Base-by-base conservation (phyloP, 2,329 filamentous ascomycete genomes). In the Monilinia vaccinii-corymbosi region DNA sequence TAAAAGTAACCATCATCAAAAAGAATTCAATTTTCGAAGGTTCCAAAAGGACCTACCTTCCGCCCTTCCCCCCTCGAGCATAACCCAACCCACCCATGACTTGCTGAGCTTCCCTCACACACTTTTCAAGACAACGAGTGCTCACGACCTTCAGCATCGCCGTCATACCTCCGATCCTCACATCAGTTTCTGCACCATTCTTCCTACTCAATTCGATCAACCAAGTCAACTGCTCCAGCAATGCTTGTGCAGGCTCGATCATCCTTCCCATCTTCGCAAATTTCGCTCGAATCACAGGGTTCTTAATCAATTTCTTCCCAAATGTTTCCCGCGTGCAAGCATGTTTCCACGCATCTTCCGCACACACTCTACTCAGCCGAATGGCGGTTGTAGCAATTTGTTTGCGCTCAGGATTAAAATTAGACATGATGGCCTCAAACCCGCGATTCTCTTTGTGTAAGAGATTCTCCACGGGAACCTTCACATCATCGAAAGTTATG, bases 221-320 rank as follows among this genome's bases (percentile, higher is more conserved):
- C 67, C 67, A 81, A 6, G 80, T 81, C 3, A 86, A 72, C 67
- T 85, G 82, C 65, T 86, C 83, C 61, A 86, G 70, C 73, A 82
- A 85, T 0, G 82, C 80, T 71, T 81, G 83, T 49, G 82, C 80
- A 0, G 80, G 79, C 64, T 86, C 83, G n/a, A 86, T 78, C 64
- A 80, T 76, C 13, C 80, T 75, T 0, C 81, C 82, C 55, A 85
- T 76, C 40, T 78, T 81, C n/a, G 80, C 77, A 16, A 86, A 75
- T 68, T 86, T 86, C 23, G 78, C 74, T 21, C 79, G 76, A 58
- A 86, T 85, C 45, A 83, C 79, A 55, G 84, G 81, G 66, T 81
- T 80, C 14, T 78, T 71, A 56, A 85, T 79, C 4, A 86, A 73
- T 0, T 80, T 78, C 46, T 78, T 78, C 23, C 83, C 82, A 66